These are phyloP conservation scores for Arthrobotrys sinensis DNA, from an alignment of 2,329 filamentous ascomycete species.

Conservation along the genomic window DNA sequence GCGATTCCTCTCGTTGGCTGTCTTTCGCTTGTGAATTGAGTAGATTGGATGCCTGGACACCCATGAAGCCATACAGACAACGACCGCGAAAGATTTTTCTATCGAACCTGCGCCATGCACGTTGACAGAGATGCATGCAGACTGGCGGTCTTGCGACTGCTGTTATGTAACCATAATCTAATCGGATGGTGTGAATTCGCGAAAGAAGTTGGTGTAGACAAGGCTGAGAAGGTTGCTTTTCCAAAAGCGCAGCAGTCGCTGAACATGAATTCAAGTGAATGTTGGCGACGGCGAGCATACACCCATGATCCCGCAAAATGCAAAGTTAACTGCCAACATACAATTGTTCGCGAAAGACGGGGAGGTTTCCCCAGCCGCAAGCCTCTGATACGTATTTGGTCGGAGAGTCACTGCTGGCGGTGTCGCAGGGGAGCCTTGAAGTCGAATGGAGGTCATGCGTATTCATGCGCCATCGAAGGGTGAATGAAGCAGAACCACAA, in stretches of 20 bases:
- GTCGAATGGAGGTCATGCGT: constrained; percentile 29
- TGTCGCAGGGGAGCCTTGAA: constrained; percentile 47
- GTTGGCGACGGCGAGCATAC: neutral
- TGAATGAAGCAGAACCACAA: too few relatives aligned
- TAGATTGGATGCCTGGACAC: constrained; percentile 37
- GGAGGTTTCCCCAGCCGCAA: too few relatives aligned
- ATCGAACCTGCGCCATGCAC: constrained; percentile 46
- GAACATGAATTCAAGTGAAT: too few relatives aligned
- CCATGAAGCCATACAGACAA: neutral
- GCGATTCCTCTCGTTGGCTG: constrained; percentile 16
- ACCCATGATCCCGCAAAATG: constrained; percentile 34
- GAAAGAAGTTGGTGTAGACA: constrained; percentile 13
- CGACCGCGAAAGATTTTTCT: neutral
- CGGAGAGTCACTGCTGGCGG: constrained; percentile 35
- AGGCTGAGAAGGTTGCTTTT: constrained; percentile 41
- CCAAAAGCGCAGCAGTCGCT: constrained; percentile 36
- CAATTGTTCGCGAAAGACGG: constrained; percentile 36
- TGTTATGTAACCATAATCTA: constrained; percentile 44
- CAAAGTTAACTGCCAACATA: too few relatives aligned
- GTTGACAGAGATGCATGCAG: constrained; percentile 40
- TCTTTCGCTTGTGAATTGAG: constrained; percentile 21
- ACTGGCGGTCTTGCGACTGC: constrained; percentile 20
- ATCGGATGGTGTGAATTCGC: constrained; percentile 5
- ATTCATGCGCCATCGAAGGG: constrained; percentile 40
- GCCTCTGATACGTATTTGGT: constrained; percentile 27